These are phyloP conservation scores for Opeltia flavorubescens DNA, from an alignment of 495 filamentous ascomycete genomes.

Conservation along the genomic window DNA sequence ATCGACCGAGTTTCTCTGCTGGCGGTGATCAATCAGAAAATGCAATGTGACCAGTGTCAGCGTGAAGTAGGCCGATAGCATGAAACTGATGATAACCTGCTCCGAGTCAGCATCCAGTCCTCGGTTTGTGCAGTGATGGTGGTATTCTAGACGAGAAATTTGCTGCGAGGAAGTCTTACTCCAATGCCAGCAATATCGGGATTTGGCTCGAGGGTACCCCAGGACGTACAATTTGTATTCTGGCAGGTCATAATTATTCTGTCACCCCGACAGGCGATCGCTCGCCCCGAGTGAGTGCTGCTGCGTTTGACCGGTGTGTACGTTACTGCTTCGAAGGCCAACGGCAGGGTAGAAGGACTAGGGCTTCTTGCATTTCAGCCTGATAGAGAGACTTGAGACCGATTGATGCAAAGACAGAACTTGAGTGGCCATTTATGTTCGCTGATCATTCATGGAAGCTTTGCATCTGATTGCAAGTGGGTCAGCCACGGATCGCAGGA, in stretches of 20 bases:
- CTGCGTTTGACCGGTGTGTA: too few relatives aligned
- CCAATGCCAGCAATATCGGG: slow-evolving; percentile 5
- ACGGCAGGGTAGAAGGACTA: too few relatives aligned
- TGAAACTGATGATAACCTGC: slow-evolving; percentile 3
- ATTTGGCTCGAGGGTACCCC: background rate
- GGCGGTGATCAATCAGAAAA: slow-evolving; percentile 1
- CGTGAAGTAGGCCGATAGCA: slow-evolving; percentile 2
- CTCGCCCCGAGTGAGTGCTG: too few relatives aligned
- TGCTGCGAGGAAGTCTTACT: background rate
- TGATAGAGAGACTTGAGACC: too few relatives aligned
- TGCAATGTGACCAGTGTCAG: background rate
- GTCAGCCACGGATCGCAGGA: too few relatives aligned
- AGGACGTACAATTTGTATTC: background rate
- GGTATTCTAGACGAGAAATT: background rate
- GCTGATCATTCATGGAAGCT: too few relatives aligned
- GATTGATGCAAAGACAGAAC: too few relatives aligned
- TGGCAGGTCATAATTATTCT: background rate
- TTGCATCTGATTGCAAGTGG: too few relatives aligned
- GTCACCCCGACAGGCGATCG: too few relatives aligned
- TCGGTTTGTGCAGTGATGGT: background rate
- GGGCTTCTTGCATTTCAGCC: too few relatives aligned
- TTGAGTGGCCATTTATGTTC: too few relatives aligned
- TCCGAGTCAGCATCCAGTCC: background rate
- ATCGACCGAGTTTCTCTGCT: background rate
- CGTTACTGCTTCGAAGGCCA: too few relatives aligned